phyloP scores from a whole-genome alignment of 108 stramenopile genomes.

The Fragilaria radians region DNA sequence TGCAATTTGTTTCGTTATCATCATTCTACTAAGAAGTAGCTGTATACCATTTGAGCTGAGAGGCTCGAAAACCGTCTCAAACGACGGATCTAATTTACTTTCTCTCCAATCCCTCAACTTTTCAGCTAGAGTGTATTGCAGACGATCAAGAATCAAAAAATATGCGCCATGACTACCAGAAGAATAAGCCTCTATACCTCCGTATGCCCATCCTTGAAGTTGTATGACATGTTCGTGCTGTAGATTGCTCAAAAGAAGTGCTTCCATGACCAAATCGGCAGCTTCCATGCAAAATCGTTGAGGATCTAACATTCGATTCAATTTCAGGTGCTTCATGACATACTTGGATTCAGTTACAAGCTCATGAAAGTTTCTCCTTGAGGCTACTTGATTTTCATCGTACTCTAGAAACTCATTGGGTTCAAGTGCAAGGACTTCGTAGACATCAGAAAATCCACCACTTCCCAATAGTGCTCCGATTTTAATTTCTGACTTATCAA shows the following conservation, averaged over 20 bases:
- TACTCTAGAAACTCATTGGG: not conserved
- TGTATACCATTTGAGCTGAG: not conserved
- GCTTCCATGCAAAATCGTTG: not conserved
- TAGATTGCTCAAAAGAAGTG: constrained; percentile 27
- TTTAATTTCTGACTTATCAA: not conserved
- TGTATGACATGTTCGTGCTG: not conserved
- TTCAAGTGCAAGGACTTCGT: not conserved
- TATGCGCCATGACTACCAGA: not conserved
- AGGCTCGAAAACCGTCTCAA: not conserved
- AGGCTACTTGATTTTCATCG: not conserved
- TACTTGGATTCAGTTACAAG: not conserved
- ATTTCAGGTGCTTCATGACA: not conserved
- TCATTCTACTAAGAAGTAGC: constrained; percentile 26
- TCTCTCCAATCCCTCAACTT: not conserved
- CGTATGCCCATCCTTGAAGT: not conserved
- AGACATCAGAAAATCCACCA: not conserved
- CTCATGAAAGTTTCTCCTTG: not conserved
- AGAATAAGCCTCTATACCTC: not conserved
- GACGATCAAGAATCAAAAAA: constrained; percentile 3
- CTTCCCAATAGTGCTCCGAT: not conserved
- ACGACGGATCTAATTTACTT: not conserved
- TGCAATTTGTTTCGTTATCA: constrained; percentile 71
- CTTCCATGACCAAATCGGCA: constrained; percentile 3
- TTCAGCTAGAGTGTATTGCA: not conserved
- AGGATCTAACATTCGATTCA: not conserved